phyloP scores from a whole-genome alignment of 148 eudicot species.

The Fagopyrum homotropicum region DNA sequence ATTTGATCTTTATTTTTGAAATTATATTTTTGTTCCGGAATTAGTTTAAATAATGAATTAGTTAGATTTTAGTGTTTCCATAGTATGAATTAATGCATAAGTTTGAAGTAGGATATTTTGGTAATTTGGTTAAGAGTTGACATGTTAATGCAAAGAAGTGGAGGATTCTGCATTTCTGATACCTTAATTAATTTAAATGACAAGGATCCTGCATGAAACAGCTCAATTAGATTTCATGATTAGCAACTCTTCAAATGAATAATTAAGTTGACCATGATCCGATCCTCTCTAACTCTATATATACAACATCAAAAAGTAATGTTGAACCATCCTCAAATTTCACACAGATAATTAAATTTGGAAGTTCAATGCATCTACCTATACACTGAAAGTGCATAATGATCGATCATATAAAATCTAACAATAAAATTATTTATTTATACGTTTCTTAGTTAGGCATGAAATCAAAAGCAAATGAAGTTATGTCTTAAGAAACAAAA shows the following conservation, averaged over 20 bases:
- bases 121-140: neutral
- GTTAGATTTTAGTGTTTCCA: no score
- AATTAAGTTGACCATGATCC: conserved; percentile 14
- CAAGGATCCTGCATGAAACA: conserved; percentile 52
- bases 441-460: no score
- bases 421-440: no score
- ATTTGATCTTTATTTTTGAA: no score
- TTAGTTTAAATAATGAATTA: no score
- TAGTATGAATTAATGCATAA: no score
- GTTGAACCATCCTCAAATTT: neutral
- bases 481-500: no score
- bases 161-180: neutral
- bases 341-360: neutral
- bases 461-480: no score
- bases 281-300: neutral
- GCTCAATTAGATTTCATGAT: conserved; percentile 50
- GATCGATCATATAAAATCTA: no score
- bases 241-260: conserved; percentile 22
- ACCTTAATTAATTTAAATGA: neutral
- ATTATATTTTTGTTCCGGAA: no score
- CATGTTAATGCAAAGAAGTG: conserved; percentile 9
- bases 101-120: neutral
- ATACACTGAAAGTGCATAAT: no score
- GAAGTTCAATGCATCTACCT: no score
- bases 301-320: neutral